Conservation (phyloP, 352 stramenopile species). For the Phytophthora vignae region DNA sequence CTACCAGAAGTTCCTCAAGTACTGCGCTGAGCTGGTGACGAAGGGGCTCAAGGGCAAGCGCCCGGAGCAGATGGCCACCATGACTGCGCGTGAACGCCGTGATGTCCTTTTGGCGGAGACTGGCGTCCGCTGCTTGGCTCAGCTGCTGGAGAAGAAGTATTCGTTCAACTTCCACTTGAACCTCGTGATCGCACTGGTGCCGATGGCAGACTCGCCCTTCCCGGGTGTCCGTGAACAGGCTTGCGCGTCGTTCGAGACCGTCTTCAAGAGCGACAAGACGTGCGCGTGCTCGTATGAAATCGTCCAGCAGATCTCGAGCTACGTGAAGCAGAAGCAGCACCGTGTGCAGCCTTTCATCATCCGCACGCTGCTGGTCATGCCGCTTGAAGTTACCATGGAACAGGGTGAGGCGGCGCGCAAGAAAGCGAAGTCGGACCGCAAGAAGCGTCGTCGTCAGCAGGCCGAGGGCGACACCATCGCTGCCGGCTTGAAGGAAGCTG, state of each 20-base stretch:
- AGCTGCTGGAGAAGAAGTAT: constrained; percentile 87
- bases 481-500: constrained; percentile 94
- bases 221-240: constrained; percentile 55
- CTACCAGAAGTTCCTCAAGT: constrained; percentile 89
- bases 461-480: constrained; percentile 88
- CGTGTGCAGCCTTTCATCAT: constrained; percentile 82
- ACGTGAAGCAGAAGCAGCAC: constrained; percentile 88
- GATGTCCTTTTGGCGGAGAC: constrained; percentile 74
- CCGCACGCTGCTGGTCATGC: constrained; percentile 78
- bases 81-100: constrained; percentile 45
- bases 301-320: constrained; percentile 85
- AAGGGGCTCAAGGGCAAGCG: constrained; percentile 65
- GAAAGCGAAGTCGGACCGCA: constrained; percentile 83
- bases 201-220: constrained; percentile 78
- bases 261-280: constrained; percentile 83
- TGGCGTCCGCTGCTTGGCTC: constrained; percentile 72
- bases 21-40: constrained; percentile 68
- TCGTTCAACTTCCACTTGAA: constrained; percentile 90
- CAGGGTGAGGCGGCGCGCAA: constrained; percentile 81
- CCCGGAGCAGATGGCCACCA: constrained; percentile 47
- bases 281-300: constrained; percentile 73
- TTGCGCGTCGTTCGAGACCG: constrained; percentile 72
- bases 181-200: constrained; percentile 82
- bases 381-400: constrained; percentile 89
- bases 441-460: constrained; percentile 84